Percentiles rank a stretch among this genome's conserved stretches.
Evolutionary conservation across 2,329 filamentous ascomycete species (phyloP).

Genomic region (Claviceps spartinae): DNA sequence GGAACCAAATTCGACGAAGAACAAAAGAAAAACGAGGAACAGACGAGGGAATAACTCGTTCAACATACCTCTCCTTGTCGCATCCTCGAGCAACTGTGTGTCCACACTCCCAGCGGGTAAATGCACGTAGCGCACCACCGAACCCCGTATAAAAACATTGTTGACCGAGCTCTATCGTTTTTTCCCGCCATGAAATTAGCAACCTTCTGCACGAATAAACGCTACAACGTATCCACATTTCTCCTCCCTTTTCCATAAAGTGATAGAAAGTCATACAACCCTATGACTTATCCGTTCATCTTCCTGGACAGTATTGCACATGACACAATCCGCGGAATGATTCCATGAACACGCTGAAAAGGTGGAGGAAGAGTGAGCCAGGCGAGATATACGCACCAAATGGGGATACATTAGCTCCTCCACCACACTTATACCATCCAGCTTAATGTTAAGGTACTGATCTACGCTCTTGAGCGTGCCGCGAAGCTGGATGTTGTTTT

Average conservation of each 20-base stretch:
- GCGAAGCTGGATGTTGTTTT: conserved; percentile 96
- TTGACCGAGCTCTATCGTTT: conserved; percentile 56
- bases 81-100: conserved; percentile 77
- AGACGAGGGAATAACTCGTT: not conserved
- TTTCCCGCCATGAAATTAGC: not conserved
- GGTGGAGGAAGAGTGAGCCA: not conserved
- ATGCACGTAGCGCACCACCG: conserved; percentile 86
- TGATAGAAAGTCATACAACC: too few relatives aligned
- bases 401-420: conserved; percentile 94
- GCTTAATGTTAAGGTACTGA: conserved; percentile 98
- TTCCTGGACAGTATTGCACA: too few relatives aligned
- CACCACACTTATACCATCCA: conserved; percentile 85
- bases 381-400: conserved; percentile 42
- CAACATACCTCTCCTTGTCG: conserved; percentile 63
- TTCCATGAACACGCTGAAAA: too few relatives aligned
- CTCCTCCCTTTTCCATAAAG: too few relatives aligned
- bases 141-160: conserved; percentile 91
- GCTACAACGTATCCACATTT: too few relatives aligned
- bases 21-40: not conserved
- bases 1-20: not conserved
- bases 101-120: conserved; percentile 73
- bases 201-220: too few relatives aligned
- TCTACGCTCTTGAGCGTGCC: conserved; percentile 94
- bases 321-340: too few relatives aligned
- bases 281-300: too few relatives aligned